These are phyloP conservation scores for Chaetomiaceae sp. DNA, from an alignment of 2,329 filamentous ascomycete genomes.

Conservation along the genomic window DNA sequence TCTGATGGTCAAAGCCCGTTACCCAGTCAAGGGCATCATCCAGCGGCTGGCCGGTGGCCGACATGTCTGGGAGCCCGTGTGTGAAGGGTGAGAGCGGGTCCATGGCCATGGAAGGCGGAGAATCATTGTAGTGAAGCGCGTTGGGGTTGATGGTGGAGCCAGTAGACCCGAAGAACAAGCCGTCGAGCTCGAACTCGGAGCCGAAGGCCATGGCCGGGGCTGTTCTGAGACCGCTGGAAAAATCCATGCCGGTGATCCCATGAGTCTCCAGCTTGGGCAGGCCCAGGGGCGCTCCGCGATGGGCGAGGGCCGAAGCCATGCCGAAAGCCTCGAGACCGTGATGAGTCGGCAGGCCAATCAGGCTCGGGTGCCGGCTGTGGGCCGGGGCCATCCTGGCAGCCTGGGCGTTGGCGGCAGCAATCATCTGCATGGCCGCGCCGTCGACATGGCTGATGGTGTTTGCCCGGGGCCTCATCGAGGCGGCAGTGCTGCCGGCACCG, in stretches of 20 bases:
- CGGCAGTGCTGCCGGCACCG: constrained; percentile 43
- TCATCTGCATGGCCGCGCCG: constrained; percentile 66
- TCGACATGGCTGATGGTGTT: constrained; percentile 97
- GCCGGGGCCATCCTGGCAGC: constrained; percentile 46
- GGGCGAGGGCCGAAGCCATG: constrained; percentile 65
- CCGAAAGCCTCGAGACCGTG: constrained; percentile 57
- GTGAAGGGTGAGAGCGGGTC: constrained; percentile 59
- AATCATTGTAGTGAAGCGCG: constrained; percentile 78
- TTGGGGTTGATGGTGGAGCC: constrained; percentile 65
- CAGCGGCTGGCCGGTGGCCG: constrained; percentile 48
- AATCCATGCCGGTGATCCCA: constrained; percentile 60
- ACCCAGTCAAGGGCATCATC: constrained; percentile 81
- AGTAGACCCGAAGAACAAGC: constrained; percentile 63
- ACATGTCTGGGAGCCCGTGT: constrained; percentile 51
- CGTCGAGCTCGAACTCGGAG: constrained; percentile 65
- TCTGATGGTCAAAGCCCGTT: constrained; percentile 72
- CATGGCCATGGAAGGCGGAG: constrained; percentile 61
- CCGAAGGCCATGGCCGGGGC: constrained; percentile 64
- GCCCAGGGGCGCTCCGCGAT: constrained; percentile 61
- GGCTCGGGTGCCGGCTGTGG: constrained; percentile 70
- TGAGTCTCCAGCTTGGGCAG: constrained; percentile 82
- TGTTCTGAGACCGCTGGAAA: constrained; percentile 66
- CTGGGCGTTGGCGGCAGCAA: constrained; percentile 55
- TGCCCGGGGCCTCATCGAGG: constrained; percentile 76
- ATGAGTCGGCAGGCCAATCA: constrained; percentile 61